Conservation (phyloP, 1,284 basidiomycete genomes). For the Mycena citricolor region DNA sequence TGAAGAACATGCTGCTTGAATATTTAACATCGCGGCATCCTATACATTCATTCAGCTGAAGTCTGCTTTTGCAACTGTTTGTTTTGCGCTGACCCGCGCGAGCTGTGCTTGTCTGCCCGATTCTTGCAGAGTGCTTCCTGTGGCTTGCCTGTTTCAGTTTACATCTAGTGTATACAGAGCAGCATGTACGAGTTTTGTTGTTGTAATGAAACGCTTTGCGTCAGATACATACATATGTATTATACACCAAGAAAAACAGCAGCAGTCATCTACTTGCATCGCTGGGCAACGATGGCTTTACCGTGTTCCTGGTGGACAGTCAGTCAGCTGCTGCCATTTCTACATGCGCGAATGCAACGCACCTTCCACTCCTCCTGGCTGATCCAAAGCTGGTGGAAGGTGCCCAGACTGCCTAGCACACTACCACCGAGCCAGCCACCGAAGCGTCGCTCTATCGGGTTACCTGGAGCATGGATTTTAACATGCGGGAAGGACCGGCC, state of each 20-base stretch:
- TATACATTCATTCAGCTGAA: too few species aligned
- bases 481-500: constrained; percentile 76
- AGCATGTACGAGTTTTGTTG: constrained; percentile 19
- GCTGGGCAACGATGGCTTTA: constrained; percentile 71
- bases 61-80: too few species aligned
- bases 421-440: constrained; percentile 93
- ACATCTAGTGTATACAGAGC: constrained; percentile 11
- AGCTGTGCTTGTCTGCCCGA: too few species aligned
- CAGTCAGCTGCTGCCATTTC: not conserved
- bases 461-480: constrained; percentile 90
- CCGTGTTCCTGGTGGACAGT: constrained; percentile 63
- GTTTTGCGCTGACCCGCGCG: too few species aligned
- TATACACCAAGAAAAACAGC: constrained; percentile 2
- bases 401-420: constrained; percentile 89
- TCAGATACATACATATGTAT: too few species aligned
- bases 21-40: too few species aligned
- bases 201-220: constrained; percentile 17
- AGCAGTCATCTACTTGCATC: constrained; percentile 67
- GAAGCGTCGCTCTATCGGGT: constrained; percentile 84
- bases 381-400: constrained; percentile 96
- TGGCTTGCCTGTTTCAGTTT: too few species aligned
- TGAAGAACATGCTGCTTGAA: too few species aligned
- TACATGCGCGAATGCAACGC: constrained; percentile 26
- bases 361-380: constrained; percentile 91
- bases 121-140: too few species aligned